Base-by-base conservation (phyloP, 768 basidiomycete genomes). In the Serpula lacrymans region DNA sequence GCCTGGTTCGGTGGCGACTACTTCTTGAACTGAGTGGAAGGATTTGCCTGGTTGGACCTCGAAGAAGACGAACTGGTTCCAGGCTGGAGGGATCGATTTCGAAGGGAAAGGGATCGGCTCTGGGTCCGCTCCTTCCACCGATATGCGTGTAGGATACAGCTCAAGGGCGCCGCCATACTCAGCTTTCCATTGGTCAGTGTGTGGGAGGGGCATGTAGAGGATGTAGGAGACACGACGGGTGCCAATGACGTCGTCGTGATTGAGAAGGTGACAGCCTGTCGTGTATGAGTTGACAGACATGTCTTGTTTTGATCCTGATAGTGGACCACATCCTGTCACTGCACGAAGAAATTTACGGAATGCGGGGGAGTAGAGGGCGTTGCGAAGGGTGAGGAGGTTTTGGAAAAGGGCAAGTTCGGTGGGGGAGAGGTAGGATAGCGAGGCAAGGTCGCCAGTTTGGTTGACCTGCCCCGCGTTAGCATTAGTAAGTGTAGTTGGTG, bases 241-340 rank as follows among this genome's bases (percentile, higher is more conserved):
- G 46, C 92, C 92, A 57, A 97, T 97, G 18, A 95, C 94, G 61
- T 98, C 95, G 80, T 98, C 95, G 70, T 98, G 95, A 63, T 95
- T 90, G 54, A 98, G 82, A 8, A 98, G 77, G 64, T 98, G 93
- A 60, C 85, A 96, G 32, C 92, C 90, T 46, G 84, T 79, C 14
- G 82, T 84, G 65, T 97, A 97, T 6, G 87, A 82, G 56, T 91
- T 92, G 45, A 95, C 85, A 30, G 89, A 89, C 81, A 94, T 93
- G 69, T 98, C 95, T 57, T 91, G 92, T 60, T 93, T 95, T 30
- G 72, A 75, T 36, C 93, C 92, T 21, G 88, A 92, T 33, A 98
- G 75, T 5, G 93, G 82, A 4, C 91, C 93, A 49, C 94, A 97
- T 2, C 91, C 89, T 2, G 95, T 98, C 17, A 97, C 87, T 1